phyloP scores from a whole-genome alignment of 2,329 filamentous ascomycete species.

The Gnomoniopsis sp. region DNA sequence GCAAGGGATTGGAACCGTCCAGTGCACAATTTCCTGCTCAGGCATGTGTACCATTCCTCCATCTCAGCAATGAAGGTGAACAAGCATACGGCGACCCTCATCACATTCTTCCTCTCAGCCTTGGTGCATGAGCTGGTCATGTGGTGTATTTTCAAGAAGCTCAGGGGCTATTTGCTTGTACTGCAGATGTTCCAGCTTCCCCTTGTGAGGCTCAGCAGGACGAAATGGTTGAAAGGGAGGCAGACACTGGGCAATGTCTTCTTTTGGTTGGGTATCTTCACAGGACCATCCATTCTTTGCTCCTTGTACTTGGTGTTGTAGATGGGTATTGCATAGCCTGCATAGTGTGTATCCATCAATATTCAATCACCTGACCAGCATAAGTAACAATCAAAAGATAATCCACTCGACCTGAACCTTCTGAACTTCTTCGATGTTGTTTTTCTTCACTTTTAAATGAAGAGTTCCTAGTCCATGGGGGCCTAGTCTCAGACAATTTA shows the following conservation, averaged over 20 bases:
- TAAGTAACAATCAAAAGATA: no score
- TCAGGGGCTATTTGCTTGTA: constrained; percentile 70
- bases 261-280: constrained; percentile 78
- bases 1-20: constrained; percentile 78
- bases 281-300: constrained; percentile 66
- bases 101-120: constrained; percentile 71
- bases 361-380: background rate
- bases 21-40: constrained; percentile 72
- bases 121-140: constrained; percentile 74
- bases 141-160: constrained; percentile 77
- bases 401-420: no score
- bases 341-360: background rate
- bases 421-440: no score
- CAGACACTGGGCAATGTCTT: constrained; percentile 67
- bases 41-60: constrained; percentile 76
- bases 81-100: constrained; percentile 68
- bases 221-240: constrained; percentile 59
- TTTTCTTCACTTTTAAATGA: no score
- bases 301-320: constrained; percentile 58
- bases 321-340: background rate
- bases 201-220: constrained; percentile 64
- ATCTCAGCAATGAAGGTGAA: constrained; percentile 71
- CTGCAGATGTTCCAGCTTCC: constrained; percentile 74
- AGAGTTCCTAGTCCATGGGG: no score
- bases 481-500: no score